Percentiles rank a stretch among this genome's conserved stretches.
Evolutionary conservation across 2,329 filamentous ascomycete species (phyloP).

Genomic region (Penicillium sp.): DNA sequence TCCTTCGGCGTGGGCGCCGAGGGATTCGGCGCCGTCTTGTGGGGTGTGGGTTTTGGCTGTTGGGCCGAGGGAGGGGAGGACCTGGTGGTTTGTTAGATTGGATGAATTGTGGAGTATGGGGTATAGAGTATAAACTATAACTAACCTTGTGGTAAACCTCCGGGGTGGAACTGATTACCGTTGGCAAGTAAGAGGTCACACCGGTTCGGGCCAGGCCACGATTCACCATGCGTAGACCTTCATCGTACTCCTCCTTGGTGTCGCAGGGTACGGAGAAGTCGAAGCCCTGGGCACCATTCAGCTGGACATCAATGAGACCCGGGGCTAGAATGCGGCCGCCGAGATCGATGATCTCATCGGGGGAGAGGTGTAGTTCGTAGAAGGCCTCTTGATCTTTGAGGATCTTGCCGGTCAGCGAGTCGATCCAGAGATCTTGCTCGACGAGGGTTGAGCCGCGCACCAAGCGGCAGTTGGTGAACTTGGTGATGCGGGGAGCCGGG

Average conservation of each 20-base stretch:
- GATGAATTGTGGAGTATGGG: too few relatives aligned
- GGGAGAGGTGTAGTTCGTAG: constrained; percentile 53
- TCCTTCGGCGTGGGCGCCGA: constrained; percentile 89
- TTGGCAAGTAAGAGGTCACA: constrained; percentile 86
- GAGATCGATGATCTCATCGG: constrained; percentile 77
- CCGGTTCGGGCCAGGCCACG: constrained; percentile 73
- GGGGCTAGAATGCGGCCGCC: constrained; percentile 81
- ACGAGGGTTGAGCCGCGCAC: constrained; percentile 71
- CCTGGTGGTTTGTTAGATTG: constrained; percentile 24
- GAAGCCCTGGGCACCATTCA: constrained; percentile 91
- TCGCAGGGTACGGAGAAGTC: constrained; percentile 80
- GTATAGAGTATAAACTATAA: background rate
- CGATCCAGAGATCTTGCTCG: constrained; percentile 85
- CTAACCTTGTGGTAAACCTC: constrained; percentile 77
- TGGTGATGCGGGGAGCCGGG: constrained; percentile 65
- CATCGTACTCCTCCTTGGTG: constrained; percentile 69
- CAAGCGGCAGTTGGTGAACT: constrained; percentile 86
- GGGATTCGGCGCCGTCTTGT: constrained; percentile 75
- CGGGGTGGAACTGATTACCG: constrained; percentile 73
- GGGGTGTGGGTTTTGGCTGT: constrained; percentile 65
- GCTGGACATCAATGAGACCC: constrained; percentile 86
- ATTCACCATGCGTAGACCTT: constrained; percentile 74
- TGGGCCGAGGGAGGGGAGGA: constrained; percentile 77
- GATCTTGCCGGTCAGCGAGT: constrained; percentile 79
- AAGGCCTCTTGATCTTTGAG: constrained; percentile 69